phyloP scores from a whole-genome alignment of 768 basidiomycete species.

The Dioszegia aurantiaca region DNA sequence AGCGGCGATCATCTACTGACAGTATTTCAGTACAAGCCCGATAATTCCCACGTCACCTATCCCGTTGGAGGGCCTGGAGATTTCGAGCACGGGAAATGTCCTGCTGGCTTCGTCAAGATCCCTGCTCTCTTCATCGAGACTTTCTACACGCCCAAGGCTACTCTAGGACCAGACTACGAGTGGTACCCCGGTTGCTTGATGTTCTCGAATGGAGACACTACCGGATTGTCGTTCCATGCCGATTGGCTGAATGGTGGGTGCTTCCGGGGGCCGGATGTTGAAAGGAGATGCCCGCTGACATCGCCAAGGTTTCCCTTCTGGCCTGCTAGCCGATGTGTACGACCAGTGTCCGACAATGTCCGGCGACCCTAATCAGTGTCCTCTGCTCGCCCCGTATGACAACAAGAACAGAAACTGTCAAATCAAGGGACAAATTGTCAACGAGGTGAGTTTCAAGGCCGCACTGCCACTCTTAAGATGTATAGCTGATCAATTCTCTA shows the following conservation, averaged over 20 bases:
- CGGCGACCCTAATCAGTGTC: slow-evolving; percentile 14
- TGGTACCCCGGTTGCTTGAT: slow-evolving; percentile 42
- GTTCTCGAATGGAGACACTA: slow-evolving; percentile 31
- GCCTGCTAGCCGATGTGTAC: slow-evolving; percentile 30
- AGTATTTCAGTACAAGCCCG: slow-evolving; percentile 26
- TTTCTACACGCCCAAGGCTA: slow-evolving; percentile 22
- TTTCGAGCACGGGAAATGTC: slow-evolving; percentile 27
- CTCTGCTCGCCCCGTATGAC: slow-evolving; percentile 2
- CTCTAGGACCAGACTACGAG: slow-evolving; percentile 30
- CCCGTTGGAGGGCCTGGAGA: slow-evolving; percentile 18
- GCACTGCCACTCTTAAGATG: not conserved
- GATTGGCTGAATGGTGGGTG: slow-evolving; percentile 34
- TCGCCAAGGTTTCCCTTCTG: slow-evolving; percentile 22
- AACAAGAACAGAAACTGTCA: slow-evolving; percentile 13
- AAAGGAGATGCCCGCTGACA: not conserved
- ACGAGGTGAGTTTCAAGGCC: slow-evolving; percentile 25
- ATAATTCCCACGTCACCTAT: slow-evolving; percentile 35
- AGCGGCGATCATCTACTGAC: too few species aligned
- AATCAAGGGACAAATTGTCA: slow-evolving; percentile 24
- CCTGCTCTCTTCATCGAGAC: slow-evolving; percentile 32
- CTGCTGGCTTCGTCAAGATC: slow-evolving; percentile 24
- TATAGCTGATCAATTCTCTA: not conserved
- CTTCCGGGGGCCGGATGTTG: not conserved
- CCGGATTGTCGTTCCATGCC: slow-evolving; percentile 28
- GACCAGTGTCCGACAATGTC: slow-evolving; percentile 19